Evolutionary conservation across 2,329 filamentous ascomycete genomes (phyloP).

Genomic region (Epichloe sibirici): DNA sequence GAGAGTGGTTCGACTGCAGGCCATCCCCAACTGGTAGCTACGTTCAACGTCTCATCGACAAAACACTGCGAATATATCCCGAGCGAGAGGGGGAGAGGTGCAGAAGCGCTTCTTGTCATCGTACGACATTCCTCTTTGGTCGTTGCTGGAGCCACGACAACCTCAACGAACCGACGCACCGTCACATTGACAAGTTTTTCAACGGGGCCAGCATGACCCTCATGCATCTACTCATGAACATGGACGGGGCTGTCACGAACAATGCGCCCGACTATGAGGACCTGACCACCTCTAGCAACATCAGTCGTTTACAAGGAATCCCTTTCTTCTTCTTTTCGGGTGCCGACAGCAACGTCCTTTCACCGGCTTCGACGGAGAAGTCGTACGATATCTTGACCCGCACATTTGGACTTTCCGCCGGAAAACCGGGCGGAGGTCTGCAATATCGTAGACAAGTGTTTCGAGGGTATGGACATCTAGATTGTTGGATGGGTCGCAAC

Average conservation of each 20-base stretch:
- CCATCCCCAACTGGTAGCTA: slow-evolving; percentile 30
- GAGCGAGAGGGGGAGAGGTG: slow-evolving; percentile 44
- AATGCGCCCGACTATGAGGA: slow-evolving; percentile 35
- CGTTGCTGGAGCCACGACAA: slow-evolving; percentile 51
- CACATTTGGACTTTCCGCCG: slow-evolving; percentile 30
- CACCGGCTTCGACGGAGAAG: slow-evolving; percentile 37
- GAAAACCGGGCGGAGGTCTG: slow-evolving; percentile 17
- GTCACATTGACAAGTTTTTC: slow-evolving; percentile 48
- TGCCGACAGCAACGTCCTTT: slow-evolving; percentile 43
- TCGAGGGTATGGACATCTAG: slow-evolving; percentile 46
- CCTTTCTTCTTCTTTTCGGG: slow-evolving; percentile 46
- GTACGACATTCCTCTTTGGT: slow-evolving; percentile 47
- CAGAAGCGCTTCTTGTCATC: slow-evolving; percentile 49
- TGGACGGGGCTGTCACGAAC: slow-evolving; percentile 38
- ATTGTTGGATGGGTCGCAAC: slow-evolving; percentile 50
- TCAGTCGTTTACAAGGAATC: slow-evolving; percentile 36
- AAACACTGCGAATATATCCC: slow-evolving; percentile 45
- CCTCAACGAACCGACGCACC: slow-evolving; percentile 53
- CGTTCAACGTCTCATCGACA: slow-evolving; percentile 40
- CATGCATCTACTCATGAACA: slow-evolving; percentile 42
- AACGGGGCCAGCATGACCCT: slow-evolving; percentile 49
- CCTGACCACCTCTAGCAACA: slow-evolving; percentile 37
- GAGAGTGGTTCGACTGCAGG: slow-evolving; percentile 43
- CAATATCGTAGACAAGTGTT: slow-evolving; percentile 41
- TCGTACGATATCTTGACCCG: slow-evolving; percentile 41